Evolutionary conservation across 768 basidiomycete genomes (phyloP), one percentile per base, ranked within the genome.

Genomic region (Russula griseocarnosa): DNA sequence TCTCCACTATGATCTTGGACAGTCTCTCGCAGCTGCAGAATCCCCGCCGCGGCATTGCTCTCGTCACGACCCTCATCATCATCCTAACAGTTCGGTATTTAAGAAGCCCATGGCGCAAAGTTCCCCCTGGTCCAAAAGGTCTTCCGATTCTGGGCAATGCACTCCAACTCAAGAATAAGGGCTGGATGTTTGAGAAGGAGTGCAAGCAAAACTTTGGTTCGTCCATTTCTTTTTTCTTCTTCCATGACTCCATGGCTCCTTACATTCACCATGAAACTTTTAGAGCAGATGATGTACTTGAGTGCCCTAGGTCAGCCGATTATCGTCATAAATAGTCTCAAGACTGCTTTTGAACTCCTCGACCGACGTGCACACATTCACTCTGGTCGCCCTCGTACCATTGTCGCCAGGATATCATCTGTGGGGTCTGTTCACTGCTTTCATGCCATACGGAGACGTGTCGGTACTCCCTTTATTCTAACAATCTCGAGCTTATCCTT

Each of bases 291-390:
- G 13, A 61, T 65, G 54, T 62, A 40, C 14, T n/a, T 65, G 38
- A 56, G 40, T 42, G 60, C 34, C 5, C 26, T 56, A 42, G 63
- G 63, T 28, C 40, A 53, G 13, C 60, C 51, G 5, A 32, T 74
- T 14, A 16, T 77, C 28, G 67, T 78, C 5, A 55, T 76, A 18
- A 77, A 76, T 66, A 71, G 69, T 28, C 69, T 70, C 50, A 69
- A 70, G 53, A 68, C 71, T 20, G 75, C 73, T 1, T 58, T 51
- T 8, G 80, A 81, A 11, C 70, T 81, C 11, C 69, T 80, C 18
- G 76, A 78, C 22, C 74, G 74, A 44, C 73, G 75, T 18, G 66
- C 66, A 28, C 54, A 42, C 14, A 69, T 72, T 40, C 74, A 73
- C 61, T 73, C 71, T 5, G 66, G 66, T 34, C 64, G 74, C 5